Evolutionary conservation across 2,329 filamentous ascomycete species (phyloP).

Genomic region (Colletotrichum musicola): DNA sequence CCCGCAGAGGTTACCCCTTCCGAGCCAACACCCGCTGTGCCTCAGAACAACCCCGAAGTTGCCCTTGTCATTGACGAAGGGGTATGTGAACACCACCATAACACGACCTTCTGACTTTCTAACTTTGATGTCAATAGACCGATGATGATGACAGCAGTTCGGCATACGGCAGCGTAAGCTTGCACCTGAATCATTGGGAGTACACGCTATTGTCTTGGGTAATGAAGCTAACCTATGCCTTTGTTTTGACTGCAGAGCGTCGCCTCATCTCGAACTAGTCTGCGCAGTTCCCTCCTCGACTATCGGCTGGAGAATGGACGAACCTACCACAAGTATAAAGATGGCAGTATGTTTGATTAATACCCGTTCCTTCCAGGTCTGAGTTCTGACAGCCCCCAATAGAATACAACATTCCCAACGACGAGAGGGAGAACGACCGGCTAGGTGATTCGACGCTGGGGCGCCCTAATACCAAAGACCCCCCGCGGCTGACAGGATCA

Average conservation of each 20-base stretch:
- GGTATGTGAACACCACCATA: too few species aligned
- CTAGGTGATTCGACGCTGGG: neutral
- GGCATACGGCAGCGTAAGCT: too few species aligned
- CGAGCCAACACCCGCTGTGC: too few species aligned
- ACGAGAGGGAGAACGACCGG: constrained; percentile 23
- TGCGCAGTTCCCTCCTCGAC: neutral
- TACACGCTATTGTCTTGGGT: too few species aligned
- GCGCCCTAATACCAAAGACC: neutral
- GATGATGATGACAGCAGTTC: too few species aligned
- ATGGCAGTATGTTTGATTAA: neutral
- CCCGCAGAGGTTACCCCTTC: too few species aligned
- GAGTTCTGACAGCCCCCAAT: neutral
- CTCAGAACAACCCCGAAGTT: too few species aligned
- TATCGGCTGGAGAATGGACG: neutral
- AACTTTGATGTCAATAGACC: too few species aligned
- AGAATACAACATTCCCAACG: constrained; percentile 31
- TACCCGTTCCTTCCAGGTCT: too few species aligned
- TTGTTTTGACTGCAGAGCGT: neutral
- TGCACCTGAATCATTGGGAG: neutral
- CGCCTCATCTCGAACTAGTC: neutral
- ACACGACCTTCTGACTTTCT: fast-evolving
- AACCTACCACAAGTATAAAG: neutral
- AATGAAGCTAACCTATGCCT: neutral
- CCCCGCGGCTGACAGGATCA: neutral
- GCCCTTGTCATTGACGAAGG: too few species aligned